Percentiles rank a stretch among this genome's conserved stretches.
Conservation (phyloP, 345 rosid species). For the Melaleuca alternifolia region DNA sequence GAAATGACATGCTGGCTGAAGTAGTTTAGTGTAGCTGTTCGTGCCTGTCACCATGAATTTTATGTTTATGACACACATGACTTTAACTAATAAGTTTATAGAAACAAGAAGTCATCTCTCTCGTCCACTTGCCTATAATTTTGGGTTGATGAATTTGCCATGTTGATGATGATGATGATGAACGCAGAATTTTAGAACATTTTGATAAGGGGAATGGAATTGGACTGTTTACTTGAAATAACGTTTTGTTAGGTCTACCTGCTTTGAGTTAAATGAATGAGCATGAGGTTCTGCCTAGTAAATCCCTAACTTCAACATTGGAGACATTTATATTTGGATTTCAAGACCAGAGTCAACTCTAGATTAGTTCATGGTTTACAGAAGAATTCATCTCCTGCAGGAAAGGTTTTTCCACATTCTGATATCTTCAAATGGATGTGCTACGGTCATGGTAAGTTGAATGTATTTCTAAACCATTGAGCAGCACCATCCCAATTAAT, state of each 20-base stretch:
- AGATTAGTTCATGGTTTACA: background rate
- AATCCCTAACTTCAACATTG: background rate
- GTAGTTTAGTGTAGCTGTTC: background rate
- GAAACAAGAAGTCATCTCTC: background rate
- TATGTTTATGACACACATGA: background rate
- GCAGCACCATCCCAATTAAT: background rate
- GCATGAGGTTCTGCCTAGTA: background rate
- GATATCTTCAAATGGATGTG: conserved; percentile 85
- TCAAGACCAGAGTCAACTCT: background rate
- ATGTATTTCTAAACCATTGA: background rate
- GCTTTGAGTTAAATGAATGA: background rate
- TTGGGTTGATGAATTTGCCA: background rate
- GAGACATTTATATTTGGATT: background rate
- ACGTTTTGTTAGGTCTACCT: background rate
- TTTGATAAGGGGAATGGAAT: background rate
- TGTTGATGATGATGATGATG: background rate
- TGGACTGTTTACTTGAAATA: background rate
- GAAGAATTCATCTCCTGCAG: conserved; percentile 29
- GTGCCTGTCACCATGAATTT: background rate
- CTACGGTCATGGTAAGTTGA: conserved; percentile 71
- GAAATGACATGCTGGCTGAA: background rate
- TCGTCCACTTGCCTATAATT: background rate
- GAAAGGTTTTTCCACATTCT: conserved; percentile 66
- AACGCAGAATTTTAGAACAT: background rate
- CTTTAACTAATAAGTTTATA: no score